Evolutionary conservation across 2,329 filamentous ascomycete genomes (phyloP), one percentile per base, ranked within the genome.

Genomic region (Phoma herbarum): DNA sequence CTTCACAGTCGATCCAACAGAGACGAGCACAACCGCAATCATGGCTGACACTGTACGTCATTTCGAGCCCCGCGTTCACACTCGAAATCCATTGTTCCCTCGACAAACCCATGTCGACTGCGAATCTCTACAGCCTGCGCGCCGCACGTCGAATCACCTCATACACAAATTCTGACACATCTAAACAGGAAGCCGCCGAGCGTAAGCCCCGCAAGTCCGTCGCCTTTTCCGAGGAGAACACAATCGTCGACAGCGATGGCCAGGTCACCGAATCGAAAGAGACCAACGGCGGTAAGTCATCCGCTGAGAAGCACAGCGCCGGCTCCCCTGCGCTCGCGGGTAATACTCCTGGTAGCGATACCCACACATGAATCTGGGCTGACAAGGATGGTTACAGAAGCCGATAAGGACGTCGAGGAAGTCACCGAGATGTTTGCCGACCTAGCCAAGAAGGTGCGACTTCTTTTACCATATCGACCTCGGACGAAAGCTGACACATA

Each of bases 121-220:
- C 43, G 29, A 28, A 52, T 46, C 33, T 18, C 37, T 25, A 23
- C 48, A 42, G 14, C n/a, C 37, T 31, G 18, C 46, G 23, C 9
- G 35, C 41, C 6, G 41, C 23, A 18, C 22, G 22, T 28, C 22
- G 33, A 42, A n/a, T n/a, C n/a, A n/a, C 4, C 8, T 43, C 7
- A 1, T 18, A 23, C 14, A 26, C 11, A 20, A 3, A 22, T n/a
- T 26, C 69, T 73, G 76, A 76, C 59, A 65, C 47, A 57, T 56
- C 42, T 12, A 2, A 65, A 52, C 59, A 82, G 80, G 76, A 79
- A 64, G 70, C 77, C 35, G 67, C 76, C 60, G 85, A 88, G 72
- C 85, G 86, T 76, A 93, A 91, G 79, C 88, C 90, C 74, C 90
- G 93, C 81, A 97, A 98, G 82, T 96, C 92, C 45, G 94, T 98